phyloP scores from a whole-genome alignment of 2,329 filamentous ascomycete genomes.

The Penicillium sp. region DNA sequence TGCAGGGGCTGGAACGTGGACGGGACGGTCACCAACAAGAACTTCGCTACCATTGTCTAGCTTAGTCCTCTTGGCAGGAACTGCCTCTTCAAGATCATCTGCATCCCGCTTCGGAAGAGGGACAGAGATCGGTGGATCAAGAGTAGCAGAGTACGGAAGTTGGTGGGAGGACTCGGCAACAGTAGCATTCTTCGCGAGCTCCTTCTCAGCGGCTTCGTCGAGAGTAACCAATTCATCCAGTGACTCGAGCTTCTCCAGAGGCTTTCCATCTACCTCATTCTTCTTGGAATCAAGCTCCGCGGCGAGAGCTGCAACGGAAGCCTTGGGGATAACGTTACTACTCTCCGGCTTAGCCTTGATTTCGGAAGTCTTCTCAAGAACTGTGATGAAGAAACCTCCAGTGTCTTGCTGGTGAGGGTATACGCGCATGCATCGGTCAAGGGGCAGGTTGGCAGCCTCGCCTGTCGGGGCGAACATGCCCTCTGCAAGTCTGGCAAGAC shows the following conservation, averaged over 20 bases:
- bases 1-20: slow-evolving; percentile 32
- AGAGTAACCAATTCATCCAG: slow-evolving; percentile 42
- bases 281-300: slow-evolving; percentile 37
- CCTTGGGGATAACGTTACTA: slow-evolving; percentile 37
- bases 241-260: slow-evolving; percentile 38
- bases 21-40: slow-evolving; percentile 37
- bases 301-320: slow-evolving; percentile 38
- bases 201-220: slow-evolving; percentile 27
- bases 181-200: slow-evolving; percentile 35
- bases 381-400: slow-evolving; percentile 95
- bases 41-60: slow-evolving; percentile 40
- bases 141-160: slow-evolving; percentile 33
- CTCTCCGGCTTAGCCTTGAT: slow-evolving; percentile 74
- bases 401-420: slow-evolving; percentile 97
- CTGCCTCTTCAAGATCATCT: slow-evolving; percentile 35
- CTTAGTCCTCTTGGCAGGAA: slow-evolving; percentile 47
- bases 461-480: slow-evolving; percentile 78
- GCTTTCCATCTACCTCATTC: slow-evolving; percentile 24
- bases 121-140: slow-evolving; percentile 21
- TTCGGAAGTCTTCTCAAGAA: slow-evolving; percentile 86
- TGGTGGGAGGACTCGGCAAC: slow-evolving; percentile 36
- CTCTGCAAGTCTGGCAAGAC: slow-evolving; percentile 68
- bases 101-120: slow-evolving; percentile 34
- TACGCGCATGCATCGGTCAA: slow-evolving; percentile 88
- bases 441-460: slow-evolving; percentile 61